Evolutionary conservation across 2,329 filamentous ascomycete genomes (phyloP).

Genomic region (Uncinocarpus reesii): DNA sequence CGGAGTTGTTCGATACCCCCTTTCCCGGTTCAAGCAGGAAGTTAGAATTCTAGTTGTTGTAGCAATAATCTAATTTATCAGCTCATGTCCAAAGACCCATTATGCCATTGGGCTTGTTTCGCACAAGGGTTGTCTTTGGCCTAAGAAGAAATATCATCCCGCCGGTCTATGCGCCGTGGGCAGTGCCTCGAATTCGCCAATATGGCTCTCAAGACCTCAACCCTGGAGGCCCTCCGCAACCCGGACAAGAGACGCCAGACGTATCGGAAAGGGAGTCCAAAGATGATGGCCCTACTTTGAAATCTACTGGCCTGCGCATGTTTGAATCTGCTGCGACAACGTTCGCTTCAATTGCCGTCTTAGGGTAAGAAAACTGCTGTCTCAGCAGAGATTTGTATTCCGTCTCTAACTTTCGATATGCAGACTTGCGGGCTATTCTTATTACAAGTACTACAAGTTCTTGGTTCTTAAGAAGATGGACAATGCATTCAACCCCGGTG

Average conservation of each 20-base stretch:
- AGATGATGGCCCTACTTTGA: slow-evolving; percentile 26
- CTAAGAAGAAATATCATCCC: slow-evolving; percentile 8
- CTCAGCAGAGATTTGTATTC: neutral
- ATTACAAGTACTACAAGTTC: slow-evolving; percentile 79
- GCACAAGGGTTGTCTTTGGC: slow-evolving; percentile 4
- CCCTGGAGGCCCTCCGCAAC: slow-evolving; percentile 14
- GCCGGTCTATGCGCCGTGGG: slow-evolving; percentile 10
- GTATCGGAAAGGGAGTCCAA: slow-evolving; percentile 19
- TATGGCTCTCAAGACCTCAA: slow-evolving; percentile 16
- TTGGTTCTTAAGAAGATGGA: slow-evolving; percentile 87
- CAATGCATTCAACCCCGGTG: slow-evolving; percentile 81
- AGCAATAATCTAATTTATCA: neutral
- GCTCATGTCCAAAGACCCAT: neutral
- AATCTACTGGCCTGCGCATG: slow-evolving; percentile 49
- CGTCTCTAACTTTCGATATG: slow-evolving; percentile 13
- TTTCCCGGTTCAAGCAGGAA: neutral
- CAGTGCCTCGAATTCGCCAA: slow-evolving; percentile 2
- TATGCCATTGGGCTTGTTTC: slow-evolving; percentile 9
- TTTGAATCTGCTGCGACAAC: slow-evolving; percentile 65
- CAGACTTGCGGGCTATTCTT: slow-evolving; percentile 58
- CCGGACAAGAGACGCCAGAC: slow-evolving; percentile 18
- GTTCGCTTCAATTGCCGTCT: slow-evolving; percentile 60
- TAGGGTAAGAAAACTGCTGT: slow-evolving; percentile 42
- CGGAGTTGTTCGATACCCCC: neutral
- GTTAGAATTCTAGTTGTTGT: neutral